These are phyloP conservation scores for Suhomyces vadensis DNA, from an alignment of 805 yeast genomes.

Conservation along the genomic window DNA sequence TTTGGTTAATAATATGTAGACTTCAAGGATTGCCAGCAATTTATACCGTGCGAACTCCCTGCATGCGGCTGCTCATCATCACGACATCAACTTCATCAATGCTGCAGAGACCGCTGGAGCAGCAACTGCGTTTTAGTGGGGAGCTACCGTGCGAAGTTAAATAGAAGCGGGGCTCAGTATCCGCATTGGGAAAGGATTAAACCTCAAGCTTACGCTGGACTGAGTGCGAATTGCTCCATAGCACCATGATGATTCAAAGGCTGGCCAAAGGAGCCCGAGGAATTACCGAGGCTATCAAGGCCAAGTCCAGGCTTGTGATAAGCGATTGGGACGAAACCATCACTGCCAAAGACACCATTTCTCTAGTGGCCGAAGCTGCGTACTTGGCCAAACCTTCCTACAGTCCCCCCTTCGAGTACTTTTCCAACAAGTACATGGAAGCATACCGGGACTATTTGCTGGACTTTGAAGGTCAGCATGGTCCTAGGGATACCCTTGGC, in stretches of 20 bases:
- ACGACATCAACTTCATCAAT: no score
- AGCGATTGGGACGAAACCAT: constrained; percentile 72
- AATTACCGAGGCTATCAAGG: no score
- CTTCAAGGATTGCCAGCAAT: constrained; percentile 1
- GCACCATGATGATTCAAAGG: no score
- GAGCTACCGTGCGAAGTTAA: no score
- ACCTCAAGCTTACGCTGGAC: no score
- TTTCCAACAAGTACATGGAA: constrained; percentile 42
- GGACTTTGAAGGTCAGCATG: constrained; percentile 19
- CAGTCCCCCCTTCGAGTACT: constrained; percentile 43
- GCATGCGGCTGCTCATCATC: constrained; percentile 1
- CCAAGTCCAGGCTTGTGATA: constrained; percentile 32
- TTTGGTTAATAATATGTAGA: neutral
- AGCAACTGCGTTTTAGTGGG: no score
- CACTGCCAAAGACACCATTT: constrained; percentile 55
- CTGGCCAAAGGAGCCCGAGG: no score
- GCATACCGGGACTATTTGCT: constrained; percentile 33
- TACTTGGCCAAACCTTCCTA: constrained; percentile 39
- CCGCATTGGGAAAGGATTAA: no score
- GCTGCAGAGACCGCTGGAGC: no score
- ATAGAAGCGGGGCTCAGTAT: no score
- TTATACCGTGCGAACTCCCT: neutral
- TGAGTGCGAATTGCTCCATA: no score
- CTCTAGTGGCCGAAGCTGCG: constrained; percentile 50
- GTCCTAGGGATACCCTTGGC: constrained; percentile 30